phyloP scores from a whole-genome alignment of 73 alveolate species.

The Symbiodinium pilosum region DNA sequence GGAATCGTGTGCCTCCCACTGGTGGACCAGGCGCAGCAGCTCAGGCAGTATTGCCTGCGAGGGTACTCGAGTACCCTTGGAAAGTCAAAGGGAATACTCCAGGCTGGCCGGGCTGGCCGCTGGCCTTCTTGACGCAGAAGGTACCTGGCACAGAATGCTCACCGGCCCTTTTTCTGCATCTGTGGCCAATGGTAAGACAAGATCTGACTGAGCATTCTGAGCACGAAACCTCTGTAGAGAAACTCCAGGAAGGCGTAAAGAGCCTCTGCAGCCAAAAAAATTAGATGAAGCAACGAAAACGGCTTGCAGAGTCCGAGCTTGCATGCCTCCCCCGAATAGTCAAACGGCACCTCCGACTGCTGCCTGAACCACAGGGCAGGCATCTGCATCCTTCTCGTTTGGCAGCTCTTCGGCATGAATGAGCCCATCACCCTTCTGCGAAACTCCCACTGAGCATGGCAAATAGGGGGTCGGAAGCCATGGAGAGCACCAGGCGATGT shows the following conservation, averaged over 20 bases:
- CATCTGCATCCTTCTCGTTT: no score
- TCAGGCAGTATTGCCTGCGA: slow-evolving; percentile 59
- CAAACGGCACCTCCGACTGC: slow-evolving; percentile 92
- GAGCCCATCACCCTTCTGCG: slow-evolving; percentile 55
- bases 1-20: no score
- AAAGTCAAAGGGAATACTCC: neutral
- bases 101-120: neutral
- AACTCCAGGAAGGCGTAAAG: slow-evolving; percentile 82
- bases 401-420: neutral
- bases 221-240: slow-evolving; percentile 33
- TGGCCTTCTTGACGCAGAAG: slow-evolving; percentile 74
- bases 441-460: slow-evolving; percentile 93
- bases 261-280: slow-evolving; percentile 4
- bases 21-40: slow-evolving; percentile 61
- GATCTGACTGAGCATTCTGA: neutral
- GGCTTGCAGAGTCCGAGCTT: no score
- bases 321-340: slow-evolving; percentile 61
- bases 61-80: neutral
- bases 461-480: slow-evolving; percentile 84
- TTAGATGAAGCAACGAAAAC: no score
- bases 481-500: slow-evolving; percentile 75
- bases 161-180: no score
- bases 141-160: slow-evolving; percentile 14
- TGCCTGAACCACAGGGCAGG: slow-evolving; percentile 24
- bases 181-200: neutral